Base-by-base conservation (phyloP, 352 stramenopile genomes). In the Plasmopara viticola region DNA sequence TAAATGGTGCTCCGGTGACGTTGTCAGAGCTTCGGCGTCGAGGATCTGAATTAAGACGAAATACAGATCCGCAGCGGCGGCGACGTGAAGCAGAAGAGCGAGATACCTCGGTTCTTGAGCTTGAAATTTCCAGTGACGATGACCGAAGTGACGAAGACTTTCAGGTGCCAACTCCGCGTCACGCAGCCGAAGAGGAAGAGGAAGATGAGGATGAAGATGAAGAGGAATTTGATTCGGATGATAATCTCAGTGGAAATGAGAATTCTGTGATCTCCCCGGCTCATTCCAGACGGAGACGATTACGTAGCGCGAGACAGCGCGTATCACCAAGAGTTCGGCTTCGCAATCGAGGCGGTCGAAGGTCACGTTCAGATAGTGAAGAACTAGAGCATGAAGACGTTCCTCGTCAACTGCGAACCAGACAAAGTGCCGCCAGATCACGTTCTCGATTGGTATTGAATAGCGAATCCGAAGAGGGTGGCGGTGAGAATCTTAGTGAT, bases 101-200 rank as follows among this genome's bases (percentile, higher is more conserved):
- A 12, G 84, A 94, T 46, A 92, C 78, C 2, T 92, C 84, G 5
- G 76, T 94, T 14, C 37, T 94, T 40, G 83, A 91, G 37, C 63
- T 90, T 41, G 81, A 88, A 43, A 90, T 94, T 43, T 91, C 84
- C 6, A 93, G 84, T 58, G 84, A 94, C 28, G 84, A 94, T 37
- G 86, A 95, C 58, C 76, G 62, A 33, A 87, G 70, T 51, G 86
- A 95, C 43, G 86, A 95, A 51, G 86, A 94, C 41, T 94, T 94
- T 50, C 75, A 90, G 39, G 79, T 70, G 0, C 74, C 74, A 33
- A 72, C 64, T 15, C 55, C 64, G 0, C 64, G 64, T 20, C 64
- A 79, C n/a, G 70, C 77, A 25, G 74, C 75, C 14, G 72, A 70
- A 18, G 70, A 78, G 28, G 70, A 78, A 28, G 67, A 81, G 6